Percentiles rank a stretch among this genome's conserved stretches.
Evolutionary conservation across 768 basidiomycete species (phyloP).

Genomic region (Leccinum fibrillosum): DNA sequence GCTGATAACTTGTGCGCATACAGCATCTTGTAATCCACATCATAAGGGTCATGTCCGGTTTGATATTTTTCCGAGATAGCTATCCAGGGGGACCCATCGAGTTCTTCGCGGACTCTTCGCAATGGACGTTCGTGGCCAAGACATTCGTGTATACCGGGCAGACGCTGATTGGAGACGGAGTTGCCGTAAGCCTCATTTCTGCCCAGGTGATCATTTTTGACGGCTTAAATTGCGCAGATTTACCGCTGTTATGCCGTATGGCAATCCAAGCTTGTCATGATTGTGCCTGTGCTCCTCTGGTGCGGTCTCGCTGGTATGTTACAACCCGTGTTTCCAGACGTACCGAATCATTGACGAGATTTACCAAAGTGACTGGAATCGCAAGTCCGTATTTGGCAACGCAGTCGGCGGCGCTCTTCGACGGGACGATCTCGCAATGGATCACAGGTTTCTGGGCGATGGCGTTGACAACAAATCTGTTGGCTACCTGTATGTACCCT

Average conservation of each 20-base stretch:
- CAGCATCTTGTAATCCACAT: neutral
- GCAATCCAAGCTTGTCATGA: neutral
- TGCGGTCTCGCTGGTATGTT: neutral
- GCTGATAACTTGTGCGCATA: neutral
- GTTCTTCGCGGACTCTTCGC: neutral
- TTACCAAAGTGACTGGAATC: slow-evolving; percentile 12
- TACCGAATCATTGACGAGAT: neutral
- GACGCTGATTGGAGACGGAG: neutral
- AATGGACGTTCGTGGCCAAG: neutral
- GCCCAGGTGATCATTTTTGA: neutral
- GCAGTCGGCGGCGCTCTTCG: neutral
- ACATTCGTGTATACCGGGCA: neutral
- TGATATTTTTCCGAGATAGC: neutral
- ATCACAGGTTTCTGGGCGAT: neutral
- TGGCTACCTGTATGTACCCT: neutral
- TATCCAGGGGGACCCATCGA: neutral
- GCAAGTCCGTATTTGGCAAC: slow-evolving; percentile 13
- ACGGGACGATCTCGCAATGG: neutral
- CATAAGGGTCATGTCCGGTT: neutral
- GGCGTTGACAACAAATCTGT: neutral
- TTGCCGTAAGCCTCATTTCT: neutral
- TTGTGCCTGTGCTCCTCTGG: neutral
- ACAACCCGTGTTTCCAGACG: neutral
- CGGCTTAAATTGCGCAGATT: neutral
- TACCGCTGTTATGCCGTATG: neutral